These are phyloP conservation scores for Rhododendron williamsianum DNA, from an alignment of 148 eudicot species.

Conservation along the genomic window DNA sequence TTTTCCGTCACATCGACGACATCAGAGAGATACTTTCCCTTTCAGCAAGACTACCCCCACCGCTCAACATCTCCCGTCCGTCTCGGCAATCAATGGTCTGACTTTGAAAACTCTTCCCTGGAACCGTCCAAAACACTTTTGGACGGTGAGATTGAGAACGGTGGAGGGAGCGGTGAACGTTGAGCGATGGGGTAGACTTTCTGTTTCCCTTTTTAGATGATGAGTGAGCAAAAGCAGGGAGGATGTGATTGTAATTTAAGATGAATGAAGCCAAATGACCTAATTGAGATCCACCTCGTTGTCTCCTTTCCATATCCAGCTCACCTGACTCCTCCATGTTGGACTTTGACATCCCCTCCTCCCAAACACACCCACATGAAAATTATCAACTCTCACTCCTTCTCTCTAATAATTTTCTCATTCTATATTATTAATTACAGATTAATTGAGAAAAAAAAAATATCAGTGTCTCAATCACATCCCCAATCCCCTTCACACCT, in stretches of 20 bases:
- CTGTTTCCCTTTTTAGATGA: too few relatives aligned
- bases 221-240: neutral
- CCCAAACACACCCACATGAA: conserved; percentile 43
- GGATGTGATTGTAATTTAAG: conserved; percentile 3
- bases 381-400: conserved; percentile 17
- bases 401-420: conserved; percentile 9
- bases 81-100: too few relatives aligned
- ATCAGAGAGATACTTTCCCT: neutral
- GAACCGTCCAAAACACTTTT: too few relatives aligned
- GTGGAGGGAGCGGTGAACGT: too few relatives aligned
- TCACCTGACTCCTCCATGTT: conserved; percentile 15
- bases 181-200: too few relatives aligned
- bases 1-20: neutral
- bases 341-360: conserved; percentile 24
- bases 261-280: conserved; percentile 2
- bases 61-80: too few relatives aligned
- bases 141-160: too few relatives aligned
- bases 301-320: conserved; percentile 24
- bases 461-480: conserved; percentile 23
- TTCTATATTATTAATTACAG: neutral
- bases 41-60: too few relatives aligned
- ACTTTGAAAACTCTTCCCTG: too few relatives aligned
- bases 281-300: conserved; percentile 22
- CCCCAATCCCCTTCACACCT: conserved; percentile 1
- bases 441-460: conserved; percentile 12